These are phyloP conservation scores for Aspergillus puulaauensis DNA, from an alignment of 2,329 filamentous ascomycete genomes.

Conservation along the genomic window DNA sequence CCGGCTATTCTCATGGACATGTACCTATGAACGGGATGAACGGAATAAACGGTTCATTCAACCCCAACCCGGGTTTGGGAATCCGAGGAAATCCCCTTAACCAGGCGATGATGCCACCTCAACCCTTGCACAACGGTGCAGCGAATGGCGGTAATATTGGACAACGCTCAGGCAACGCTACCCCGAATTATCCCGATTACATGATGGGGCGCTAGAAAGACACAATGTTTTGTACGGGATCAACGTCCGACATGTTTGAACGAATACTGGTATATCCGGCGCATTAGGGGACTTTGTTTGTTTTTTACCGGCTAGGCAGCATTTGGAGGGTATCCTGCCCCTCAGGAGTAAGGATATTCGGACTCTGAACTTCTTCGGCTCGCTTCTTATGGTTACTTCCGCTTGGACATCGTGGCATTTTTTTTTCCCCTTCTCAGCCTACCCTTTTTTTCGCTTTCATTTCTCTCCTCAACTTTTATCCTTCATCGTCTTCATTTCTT, in stretches of 20 bases:
- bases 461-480: slow-evolving; percentile 15
- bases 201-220: slow-evolving; percentile 47
- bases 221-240: slow-evolving; percentile 26
- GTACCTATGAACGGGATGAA: slow-evolving; percentile 23
- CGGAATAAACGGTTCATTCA: slow-evolving; percentile 28
- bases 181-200: slow-evolving; percentile 46
- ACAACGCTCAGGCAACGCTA: slow-evolving; percentile 35
- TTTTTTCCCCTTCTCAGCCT: slow-evolving; percentile 18
- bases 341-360: slow-evolving; percentile 37
- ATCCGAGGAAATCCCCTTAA: slow-evolving; percentile 37
- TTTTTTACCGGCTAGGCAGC: slow-evolving; percentile 42
- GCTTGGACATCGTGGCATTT: slow-evolving; percentile 19
- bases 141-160: slow-evolving; percentile 27
- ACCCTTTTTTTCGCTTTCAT: slow-evolving; percentile 5
- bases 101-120: slow-evolving; percentile 30
- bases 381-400: slow-evolving; percentile 20
- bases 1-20: slow-evolving; percentile 28
- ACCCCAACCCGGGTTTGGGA: slow-evolving; percentile 38
- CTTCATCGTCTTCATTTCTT: slow-evolving; percentile 17
- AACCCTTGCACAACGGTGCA: slow-evolving; percentile 27
- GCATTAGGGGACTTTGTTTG: slow-evolving; percentile 35
- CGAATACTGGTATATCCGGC: slow-evolving; percentile 42
- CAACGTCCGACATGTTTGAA: slow-evolving; percentile 46
- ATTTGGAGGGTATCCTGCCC: slow-evolving; percentile 39
- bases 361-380: slow-evolving; percentile 32